These are phyloP conservation scores for Pseudocercospora crystallina DNA, from an alignment of 2,329 filamentous ascomycete species.

Conservation along the genomic window DNA sequence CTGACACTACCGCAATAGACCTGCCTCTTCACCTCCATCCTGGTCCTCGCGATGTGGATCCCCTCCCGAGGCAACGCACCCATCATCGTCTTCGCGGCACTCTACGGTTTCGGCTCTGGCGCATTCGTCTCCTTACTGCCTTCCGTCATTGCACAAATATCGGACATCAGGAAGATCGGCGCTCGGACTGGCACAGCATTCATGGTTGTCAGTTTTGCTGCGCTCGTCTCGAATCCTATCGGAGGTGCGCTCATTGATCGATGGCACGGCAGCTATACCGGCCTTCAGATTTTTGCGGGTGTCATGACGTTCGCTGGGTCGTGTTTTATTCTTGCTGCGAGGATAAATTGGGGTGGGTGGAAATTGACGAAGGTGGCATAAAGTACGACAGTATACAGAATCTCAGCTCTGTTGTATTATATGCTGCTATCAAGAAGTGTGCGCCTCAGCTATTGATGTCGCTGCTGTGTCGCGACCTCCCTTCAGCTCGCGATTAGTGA, in stretches of 20 bases:
- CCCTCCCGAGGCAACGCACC: conserved; percentile 53
- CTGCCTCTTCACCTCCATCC: conserved; percentile 46
- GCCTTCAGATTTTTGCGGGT: conserved; percentile 66
- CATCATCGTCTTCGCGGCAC: conserved; percentile 63
- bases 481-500: conserved; percentile 4
- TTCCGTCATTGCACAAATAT: conserved; percentile 67
- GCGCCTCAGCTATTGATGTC: too few species aligned
- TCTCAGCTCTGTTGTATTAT: too few species aligned
- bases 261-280: conserved; percentile 56
- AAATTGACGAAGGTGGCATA: too few species aligned
- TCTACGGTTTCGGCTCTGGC: conserved; percentile 70
- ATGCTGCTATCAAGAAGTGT: too few species aligned
- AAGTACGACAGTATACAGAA: too few species aligned
- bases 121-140: conserved; percentile 64
- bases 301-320: conserved; percentile 46
- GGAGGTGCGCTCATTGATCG: conserved; percentile 50
- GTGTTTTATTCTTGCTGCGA: conserved; percentile 42
- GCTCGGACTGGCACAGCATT: conserved; percentile 66
- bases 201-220: conserved; percentile 61
- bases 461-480: not conserved
- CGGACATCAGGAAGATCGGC: conserved; percentile 68
- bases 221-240: conserved; percentile 55
- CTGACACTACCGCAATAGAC: conserved; percentile 32
- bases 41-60: conserved; percentile 58
- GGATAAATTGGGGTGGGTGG: conserved; percentile 24